Percentiles rank a stretch among this genome's conserved stretches.
These are phyloP conservation scores for Xanthoconium purpureum DNA, from an alignment of 768 basidiomycete species.

Conservation along the genomic window DNA sequence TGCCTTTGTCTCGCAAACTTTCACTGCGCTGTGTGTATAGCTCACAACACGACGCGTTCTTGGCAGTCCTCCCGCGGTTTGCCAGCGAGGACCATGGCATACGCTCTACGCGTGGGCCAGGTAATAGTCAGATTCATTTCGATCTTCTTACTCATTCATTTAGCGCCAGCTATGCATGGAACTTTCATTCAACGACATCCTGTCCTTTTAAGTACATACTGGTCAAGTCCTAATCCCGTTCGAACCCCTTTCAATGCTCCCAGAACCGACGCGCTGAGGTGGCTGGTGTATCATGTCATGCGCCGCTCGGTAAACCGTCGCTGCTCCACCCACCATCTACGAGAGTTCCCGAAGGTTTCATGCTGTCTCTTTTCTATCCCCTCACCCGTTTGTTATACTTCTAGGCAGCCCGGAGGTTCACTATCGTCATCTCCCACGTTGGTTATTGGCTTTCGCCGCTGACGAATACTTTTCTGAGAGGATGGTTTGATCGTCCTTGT, in stretches of 20 bases:
- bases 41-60: too few relatives aligned
- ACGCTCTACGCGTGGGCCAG: too few relatives aligned
- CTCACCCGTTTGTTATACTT: neutral
- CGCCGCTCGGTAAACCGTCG: neutral
- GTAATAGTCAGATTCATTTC: neutral
- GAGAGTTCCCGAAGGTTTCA: neutral
- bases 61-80: too few relatives aligned
- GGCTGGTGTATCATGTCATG: neutral
- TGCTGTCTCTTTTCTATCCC: neutral
- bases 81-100: too few relatives aligned
- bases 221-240: too few relatives aligned
- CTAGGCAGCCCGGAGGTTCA: neutral
- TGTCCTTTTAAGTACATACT: too few relatives aligned
- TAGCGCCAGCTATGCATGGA: too few relatives aligned
- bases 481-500: neutral
- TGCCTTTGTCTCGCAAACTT: too few relatives aligned
- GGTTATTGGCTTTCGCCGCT: neutral
- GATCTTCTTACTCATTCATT: neutral
- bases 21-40: too few relatives aligned
- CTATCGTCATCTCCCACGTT: neutral
- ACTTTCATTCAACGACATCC: too few relatives aligned
- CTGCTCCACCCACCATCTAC: neutral
- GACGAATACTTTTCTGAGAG: conserved; percentile 1
- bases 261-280: neutral
- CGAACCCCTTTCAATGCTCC: too few relatives aligned